These are phyloP conservation scores for Larix sibirica DNA, from an alignment of 83 land plant genomes.

Conservation along the genomic window DNA sequence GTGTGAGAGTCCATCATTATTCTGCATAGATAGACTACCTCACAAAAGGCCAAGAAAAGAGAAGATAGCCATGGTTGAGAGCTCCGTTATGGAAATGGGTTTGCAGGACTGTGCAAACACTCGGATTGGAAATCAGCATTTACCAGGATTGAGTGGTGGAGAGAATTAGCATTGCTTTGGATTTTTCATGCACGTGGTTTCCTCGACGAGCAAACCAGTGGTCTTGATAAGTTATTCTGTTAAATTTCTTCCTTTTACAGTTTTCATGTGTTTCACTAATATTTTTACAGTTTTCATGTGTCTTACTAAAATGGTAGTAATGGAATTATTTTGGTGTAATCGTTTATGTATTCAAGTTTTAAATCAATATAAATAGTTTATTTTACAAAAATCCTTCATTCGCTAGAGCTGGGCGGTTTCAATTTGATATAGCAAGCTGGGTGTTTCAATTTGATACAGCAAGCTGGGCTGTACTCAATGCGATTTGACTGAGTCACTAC, in stretches of 20 bases:
- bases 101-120: slow-evolving; percentile 60
- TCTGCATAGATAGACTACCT: slow-evolving; percentile 75
- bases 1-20: slow-evolving; percentile 77
- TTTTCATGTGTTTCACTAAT: too few species aligned
- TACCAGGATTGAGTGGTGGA: slow-evolving; percentile 78
- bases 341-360: too few species aligned
- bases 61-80: slow-evolving; percentile 48
- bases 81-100: slow-evolving; percentile 70
- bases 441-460: too few species aligned
- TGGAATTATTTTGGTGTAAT: too few species aligned
- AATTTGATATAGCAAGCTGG: too few species aligned
- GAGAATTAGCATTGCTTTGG: slow-evolving; percentile 84
- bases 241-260: background rate
- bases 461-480: too few species aligned
- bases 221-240: slow-evolving; percentile 62
- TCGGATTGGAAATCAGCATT: slow-evolving; percentile 77
- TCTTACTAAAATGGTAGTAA: too few species aligned
- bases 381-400: too few species aligned
- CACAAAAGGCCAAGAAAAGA: slow-evolving; percentile 39
- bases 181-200: slow-evolving; percentile 79
- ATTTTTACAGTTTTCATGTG: too few species aligned
- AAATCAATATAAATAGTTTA: too few species aligned
- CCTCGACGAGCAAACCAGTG: slow-evolving; percentile 82
- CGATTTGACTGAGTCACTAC: too few species aligned
- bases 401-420: too few species aligned